Base-by-base conservation (phyloP, 148 eudicot species). In the Simmondsia chinensis region DNA sequence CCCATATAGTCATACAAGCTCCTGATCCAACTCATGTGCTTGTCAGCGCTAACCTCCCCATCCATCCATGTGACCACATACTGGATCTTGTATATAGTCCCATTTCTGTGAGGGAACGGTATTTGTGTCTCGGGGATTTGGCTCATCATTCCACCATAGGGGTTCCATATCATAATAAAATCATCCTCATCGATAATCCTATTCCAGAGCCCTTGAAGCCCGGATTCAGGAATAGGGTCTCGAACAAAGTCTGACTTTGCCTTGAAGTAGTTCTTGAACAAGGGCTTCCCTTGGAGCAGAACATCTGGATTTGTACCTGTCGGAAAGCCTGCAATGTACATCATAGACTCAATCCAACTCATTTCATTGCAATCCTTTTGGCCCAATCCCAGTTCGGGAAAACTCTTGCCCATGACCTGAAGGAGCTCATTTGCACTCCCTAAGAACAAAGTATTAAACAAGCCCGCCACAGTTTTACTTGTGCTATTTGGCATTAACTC, bases 81-180 rank as follows among this genome's bases (percentile, higher is more conserved):
- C 54, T 71, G 82, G 5, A 75, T 75, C 56, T 71, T 76, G 53
- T 17, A 76, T 35, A 76, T 15, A 12, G 48, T 72, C 7, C 74
- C 78, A 0, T 48, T 57, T 5, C 83, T 36, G 16, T 76, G 83
- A 1, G 83, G 78, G 31, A 76, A 76, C 5, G 83, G 69, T 9
- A 69, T 62, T 0, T 41, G 69, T 0, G 47, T 4, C 2, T 36
- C 39, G 1, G 78, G 26, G 17, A 76, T 58, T 8, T 65, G 40
- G 2, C 52, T 66, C 78, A 76, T 72, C 35, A 21, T 51, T 0
- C 83, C 78, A 1, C 83, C 78, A 20, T 76, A 76, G 0, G 83
- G 44, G 52, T 69, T 72, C 36, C 69, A 76, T 0, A 68, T 72
- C 5, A 76, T 6, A 1, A 66, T 66, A 0, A 55, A 39, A 26